Percentiles rank a stretch among this genome's conserved stretches.
Conservation (phyloP, 805 yeast species). For the Suhomyces canberraensis region DNA sequence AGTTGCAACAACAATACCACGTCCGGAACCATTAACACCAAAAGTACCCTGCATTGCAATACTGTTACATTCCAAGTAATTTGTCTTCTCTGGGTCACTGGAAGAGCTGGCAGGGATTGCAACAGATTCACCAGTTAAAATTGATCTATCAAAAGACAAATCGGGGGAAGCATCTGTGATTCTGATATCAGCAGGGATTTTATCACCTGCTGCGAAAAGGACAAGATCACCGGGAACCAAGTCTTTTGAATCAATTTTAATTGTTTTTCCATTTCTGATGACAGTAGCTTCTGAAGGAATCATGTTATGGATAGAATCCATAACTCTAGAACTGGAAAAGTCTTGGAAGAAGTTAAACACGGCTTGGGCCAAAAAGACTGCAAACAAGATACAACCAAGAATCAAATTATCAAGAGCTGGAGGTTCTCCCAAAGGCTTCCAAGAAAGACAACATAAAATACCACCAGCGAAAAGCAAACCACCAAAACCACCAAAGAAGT, state of each 20-base stretch:
- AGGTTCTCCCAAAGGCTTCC: conserved; percentile 50
- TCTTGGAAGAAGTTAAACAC: conserved; percentile 46
- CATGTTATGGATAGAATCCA: conserved; percentile 45
- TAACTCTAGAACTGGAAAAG: conserved; percentile 44
- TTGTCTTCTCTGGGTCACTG: conserved; percentile 27
- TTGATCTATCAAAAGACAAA: conserved; percentile 44
- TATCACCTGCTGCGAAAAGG: conserved; percentile 34
- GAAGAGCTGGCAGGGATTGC: conserved; percentile 30
- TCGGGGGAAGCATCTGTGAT: conserved; percentile 34
- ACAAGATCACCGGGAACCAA: conserved; percentile 48
- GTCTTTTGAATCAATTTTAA: conserved; percentile 27
- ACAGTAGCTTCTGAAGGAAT: conserved; percentile 38
- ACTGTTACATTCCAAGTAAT: conserved; percentile 41
- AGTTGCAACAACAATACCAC: conserved; percentile 42
- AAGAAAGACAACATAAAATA: conserved; percentile 39
- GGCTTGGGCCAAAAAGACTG: conserved; percentile 42
- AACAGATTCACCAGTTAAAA: conserved; percentile 49
- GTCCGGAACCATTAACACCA: conserved; percentile 42
- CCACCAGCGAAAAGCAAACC: conserved; percentile 40
- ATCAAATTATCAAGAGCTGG: conserved; percentile 43
- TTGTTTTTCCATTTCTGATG: conserved; percentile 30
- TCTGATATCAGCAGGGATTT: conserved; percentile 48
- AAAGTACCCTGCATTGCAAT: conserved; percentile 48
- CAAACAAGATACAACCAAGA: conserved; percentile 39
- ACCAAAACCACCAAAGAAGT: conserved; percentile 51